Conservation (phyloP, 2,329 filamentous ascomycete genomes). For the Calonectria hongkongensis region DNA sequence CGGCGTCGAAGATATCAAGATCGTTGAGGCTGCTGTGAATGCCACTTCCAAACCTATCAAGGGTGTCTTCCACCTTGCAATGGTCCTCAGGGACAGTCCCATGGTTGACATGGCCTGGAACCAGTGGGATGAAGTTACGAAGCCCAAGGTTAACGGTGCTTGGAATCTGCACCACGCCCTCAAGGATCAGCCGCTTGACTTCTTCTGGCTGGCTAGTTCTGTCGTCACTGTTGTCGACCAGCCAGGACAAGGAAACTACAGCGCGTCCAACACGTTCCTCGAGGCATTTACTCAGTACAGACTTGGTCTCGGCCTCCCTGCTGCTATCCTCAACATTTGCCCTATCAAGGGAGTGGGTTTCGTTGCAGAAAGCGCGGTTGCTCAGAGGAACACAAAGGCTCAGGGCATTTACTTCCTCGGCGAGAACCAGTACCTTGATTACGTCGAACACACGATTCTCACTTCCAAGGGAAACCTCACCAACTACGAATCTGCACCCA, state of each 20-base stretch:
- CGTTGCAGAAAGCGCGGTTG: slow-evolving; percentile 50
- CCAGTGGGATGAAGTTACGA: slow-evolving; percentile 53
- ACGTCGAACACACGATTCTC: slow-evolving; percentile 33
- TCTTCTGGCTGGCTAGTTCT: slow-evolving; percentile 63
- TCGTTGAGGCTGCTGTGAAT: slow-evolving; percentile 53
- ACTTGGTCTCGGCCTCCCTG: slow-evolving; percentile 56
- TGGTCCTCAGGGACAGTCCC: slow-evolving; percentile 56
- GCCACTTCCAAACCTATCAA: slow-evolving; percentile 54
- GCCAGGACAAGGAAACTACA: slow-evolving; percentile 64
- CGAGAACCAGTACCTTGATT: slow-evolving; percentile 42
- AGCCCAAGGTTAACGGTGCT: slow-evolving; percentile 61
- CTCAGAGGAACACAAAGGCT: slow-evolving; percentile 35
- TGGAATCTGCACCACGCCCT: slow-evolving; percentile 61
- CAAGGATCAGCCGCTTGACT: slow-evolving; percentile 56
- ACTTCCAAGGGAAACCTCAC: slow-evolving; percentile 16
- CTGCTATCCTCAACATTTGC: slow-evolving; percentile 61
- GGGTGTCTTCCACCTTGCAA: slow-evolving; percentile 64
- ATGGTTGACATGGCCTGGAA: slow-evolving; percentile 60
- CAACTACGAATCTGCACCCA: slow-evolving; percentile 1
- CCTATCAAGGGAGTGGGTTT: slow-evolving; percentile 62
- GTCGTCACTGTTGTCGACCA: slow-evolving; percentile 59
- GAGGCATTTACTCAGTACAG: slow-evolving; percentile 63
- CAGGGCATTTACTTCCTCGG: slow-evolving; percentile 34
- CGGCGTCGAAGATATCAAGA: slow-evolving; percentile 55
- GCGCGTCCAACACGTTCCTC: slow-evolving; percentile 64